Percentiles rank a stretch among this genome's conserved stretches.
Conservation (phyloP, 192 early-diverging fungal species). For the Physocladia obscura region DNA sequence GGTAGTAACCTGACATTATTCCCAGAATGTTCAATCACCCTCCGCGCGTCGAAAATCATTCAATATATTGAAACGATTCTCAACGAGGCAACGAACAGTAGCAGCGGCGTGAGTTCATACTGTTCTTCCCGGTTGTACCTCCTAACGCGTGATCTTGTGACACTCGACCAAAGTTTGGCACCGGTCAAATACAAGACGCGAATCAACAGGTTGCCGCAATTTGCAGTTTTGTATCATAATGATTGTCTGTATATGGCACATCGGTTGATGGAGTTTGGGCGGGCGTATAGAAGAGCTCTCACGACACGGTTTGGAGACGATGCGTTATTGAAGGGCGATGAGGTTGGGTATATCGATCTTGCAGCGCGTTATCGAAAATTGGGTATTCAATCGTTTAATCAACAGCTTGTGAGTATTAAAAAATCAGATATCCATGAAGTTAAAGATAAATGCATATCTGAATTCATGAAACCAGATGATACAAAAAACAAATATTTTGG, state of each 20-base stretch:
- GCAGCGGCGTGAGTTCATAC: conserved; percentile 4
- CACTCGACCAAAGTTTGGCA: conserved; percentile 12
- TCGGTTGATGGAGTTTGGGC: conserved; percentile 16
- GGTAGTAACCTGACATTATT: neutral
- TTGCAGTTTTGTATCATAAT: conserved; percentile 66
- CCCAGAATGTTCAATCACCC: conserved; percentile 9
- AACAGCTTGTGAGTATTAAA: conserved; percentile 38
- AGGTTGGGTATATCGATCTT: conserved; percentile 48
- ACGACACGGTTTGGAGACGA: neutral
- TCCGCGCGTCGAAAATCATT: neutral
- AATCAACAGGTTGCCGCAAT: conserved; percentile 38
- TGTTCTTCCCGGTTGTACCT: conserved; percentile 23
- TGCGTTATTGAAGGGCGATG: neutral
- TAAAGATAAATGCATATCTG: neutral
- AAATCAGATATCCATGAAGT: conserved; percentile 12
- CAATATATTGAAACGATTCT: neutral
- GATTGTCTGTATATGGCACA: conserved; percentile 66
- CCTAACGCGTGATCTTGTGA: conserved; percentile 10
- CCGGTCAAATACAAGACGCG: conserved; percentile 3
- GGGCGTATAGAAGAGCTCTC: neutral
- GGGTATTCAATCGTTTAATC: conserved; percentile 30
- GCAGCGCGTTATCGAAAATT: conserved; percentile 41
- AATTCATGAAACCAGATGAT: neutral
- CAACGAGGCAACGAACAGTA: conserved; percentile 2
- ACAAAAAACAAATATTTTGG: conserved; percentile 22